phyloP scores from a whole-genome alignment of 208 protist genomes.

The Angomonas desouzai region DNA sequence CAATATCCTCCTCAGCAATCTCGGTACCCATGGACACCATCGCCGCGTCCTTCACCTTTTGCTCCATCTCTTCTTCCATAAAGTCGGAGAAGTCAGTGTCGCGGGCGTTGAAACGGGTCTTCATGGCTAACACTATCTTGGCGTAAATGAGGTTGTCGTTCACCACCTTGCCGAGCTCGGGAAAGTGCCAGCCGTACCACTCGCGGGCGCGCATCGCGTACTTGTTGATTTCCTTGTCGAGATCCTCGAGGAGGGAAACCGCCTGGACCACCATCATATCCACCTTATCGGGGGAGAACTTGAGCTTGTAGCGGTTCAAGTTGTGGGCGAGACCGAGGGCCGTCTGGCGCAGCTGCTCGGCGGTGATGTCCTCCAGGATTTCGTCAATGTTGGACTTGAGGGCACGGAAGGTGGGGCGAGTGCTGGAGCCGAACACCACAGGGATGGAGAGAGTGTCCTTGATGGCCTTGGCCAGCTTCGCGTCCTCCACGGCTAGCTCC shows the following conservation, averaged over 20 bases:
- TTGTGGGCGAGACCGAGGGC: slow-evolving; percentile 98
- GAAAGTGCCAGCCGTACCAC: slow-evolving; percentile 99
- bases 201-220: slow-evolving; percentile 99
- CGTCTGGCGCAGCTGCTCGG: slow-evolving; percentile 93
- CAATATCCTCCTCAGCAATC: slow-evolving; percentile 94
- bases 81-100: slow-evolving; percentile 94
- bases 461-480: slow-evolving; percentile 95
- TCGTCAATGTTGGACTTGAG: slow-evolving; percentile 92
- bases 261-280: slow-evolving; percentile 99
- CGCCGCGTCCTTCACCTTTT: slow-evolving; percentile 94
- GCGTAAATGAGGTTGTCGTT: slow-evolving; percentile 97
- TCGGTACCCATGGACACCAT: slow-evolving; percentile 99
- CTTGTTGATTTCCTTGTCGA: slow-evolving; percentile 99
- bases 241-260: slow-evolving; percentile 98
- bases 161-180: slow-evolving; percentile 97
- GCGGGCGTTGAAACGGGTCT: slow-evolving; percentile 89
- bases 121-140: slow-evolving; percentile 90
- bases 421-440: slow-evolving; percentile 88
- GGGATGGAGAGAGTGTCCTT: slow-evolving; percentile 95
- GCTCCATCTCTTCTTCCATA: slow-evolving; percentile 94
- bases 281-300: slow-evolving; percentile 99
- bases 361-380: slow-evolving; percentile 85
- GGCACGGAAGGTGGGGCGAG: slow-evolving; percentile 93
- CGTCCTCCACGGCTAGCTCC: slow-evolving; percentile 94
- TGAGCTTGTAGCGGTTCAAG: slow-evolving; percentile 99